Percentiles rank a stretch among this genome's conserved stretches.
Evolutionary conservation across 192 early-diverging fungal species (phyloP).

Genomic region (Gorgonomyces haynaldii): DNA sequence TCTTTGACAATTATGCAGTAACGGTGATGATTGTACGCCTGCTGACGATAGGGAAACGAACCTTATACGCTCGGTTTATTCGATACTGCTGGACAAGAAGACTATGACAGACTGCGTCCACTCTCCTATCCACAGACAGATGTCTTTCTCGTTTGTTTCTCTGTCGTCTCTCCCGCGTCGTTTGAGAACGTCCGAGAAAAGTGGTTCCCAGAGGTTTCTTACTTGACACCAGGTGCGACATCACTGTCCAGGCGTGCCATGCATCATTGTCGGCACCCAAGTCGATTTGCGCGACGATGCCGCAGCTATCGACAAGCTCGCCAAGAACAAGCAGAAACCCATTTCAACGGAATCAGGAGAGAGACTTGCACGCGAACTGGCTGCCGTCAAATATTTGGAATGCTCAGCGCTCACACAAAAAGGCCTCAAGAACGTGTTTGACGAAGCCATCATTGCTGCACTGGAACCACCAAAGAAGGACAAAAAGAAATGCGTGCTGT

Average conservation of each 20-base stretch:
- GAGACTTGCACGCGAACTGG: conserved; percentile 67
- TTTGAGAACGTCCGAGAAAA: conserved; percentile 95
- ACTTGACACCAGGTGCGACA: conserved; percentile 50
- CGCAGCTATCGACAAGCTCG: conserved; percentile 65
- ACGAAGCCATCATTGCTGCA: conserved; percentile 95
- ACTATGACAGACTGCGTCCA: conserved; percentile 87
- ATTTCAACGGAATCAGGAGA: conserved; percentile 70
- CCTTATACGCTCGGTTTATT: conserved; percentile 91
- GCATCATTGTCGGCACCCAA: conserved; percentile 87
- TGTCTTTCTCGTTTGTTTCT: conserved; percentile 91
- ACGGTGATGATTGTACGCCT: conserved; percentile 89
- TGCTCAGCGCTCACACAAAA: conserved; percentile 85
- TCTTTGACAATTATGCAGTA: conserved; percentile 98
- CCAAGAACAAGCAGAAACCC: conserved; percentile 69
- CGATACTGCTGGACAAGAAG: conserved; percentile 95
- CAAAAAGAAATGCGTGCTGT: conserved; percentile 66
- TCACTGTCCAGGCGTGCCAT: conserved; percentile 91
- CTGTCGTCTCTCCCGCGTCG: conserved; percentile 78
- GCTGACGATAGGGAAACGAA: conserved; percentile 55
- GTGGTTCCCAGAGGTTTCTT: conserved; percentile 81
- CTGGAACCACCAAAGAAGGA: conserved; percentile 72
- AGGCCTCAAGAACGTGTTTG: conserved; percentile 91
- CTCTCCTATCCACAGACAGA: conserved; percentile 93
- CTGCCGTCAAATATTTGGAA: conserved; percentile 87
- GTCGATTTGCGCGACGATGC: conserved; percentile 83